A percentile compares a stretch with the other conserved stretches of the same genome.
These are phyloP conservation scores for Lachancea nothofagi DNA, from an alignment of 805 yeast species.

Conservation along the genomic window DNA sequence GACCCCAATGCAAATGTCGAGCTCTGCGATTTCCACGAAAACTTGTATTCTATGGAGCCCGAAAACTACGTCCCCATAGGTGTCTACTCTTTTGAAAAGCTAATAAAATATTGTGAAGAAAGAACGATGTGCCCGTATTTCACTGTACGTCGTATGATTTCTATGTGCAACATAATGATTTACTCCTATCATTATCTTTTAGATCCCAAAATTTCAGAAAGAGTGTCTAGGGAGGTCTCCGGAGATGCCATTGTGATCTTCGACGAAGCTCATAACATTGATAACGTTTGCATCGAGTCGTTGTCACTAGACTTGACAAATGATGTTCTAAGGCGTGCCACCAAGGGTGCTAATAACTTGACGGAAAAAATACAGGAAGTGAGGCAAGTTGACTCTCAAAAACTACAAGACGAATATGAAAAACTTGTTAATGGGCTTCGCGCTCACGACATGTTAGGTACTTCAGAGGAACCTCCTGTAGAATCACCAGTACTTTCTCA, in stretches of 20 bases:
- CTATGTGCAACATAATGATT: constrained; percentile 87
- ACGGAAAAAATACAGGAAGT: constrained; percentile 81
- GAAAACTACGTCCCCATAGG: constrained; percentile 87
- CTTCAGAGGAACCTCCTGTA: constrained; percentile 53
- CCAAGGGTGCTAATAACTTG: constrained; percentile 77
- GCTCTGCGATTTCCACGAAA: constrained; percentile 87
- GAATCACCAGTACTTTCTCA: constrained; percentile 82
- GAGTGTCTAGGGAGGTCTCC: constrained; percentile 88
- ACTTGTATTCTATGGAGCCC: constrained; percentile 78
- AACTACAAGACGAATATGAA: constrained; percentile 85
- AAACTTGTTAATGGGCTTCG: constrained; percentile 84
- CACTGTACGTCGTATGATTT: constrained; percentile 96
- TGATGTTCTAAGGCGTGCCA: constrained; percentile 78
- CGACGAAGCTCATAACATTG: constrained; percentile 98
- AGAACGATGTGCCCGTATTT: constrained; percentile 92
- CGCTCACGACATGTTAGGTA: constrained; percentile 65
- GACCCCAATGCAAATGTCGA: constrained; percentile 52
- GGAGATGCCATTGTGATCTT: constrained; percentile 91
- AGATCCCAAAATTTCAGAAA: constrained; percentile 94
- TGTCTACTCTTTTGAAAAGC: constrained; percentile 86
- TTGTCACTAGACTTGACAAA: constrained; percentile 87
- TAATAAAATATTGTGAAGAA: constrained; percentile 69
- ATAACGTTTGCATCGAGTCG: constrained; percentile 97
- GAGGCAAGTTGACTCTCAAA: constrained; percentile 74
- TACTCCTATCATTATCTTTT: constrained; percentile 93